Evolutionary conservation across 2,329 filamentous ascomycete genomes (phyloP), one percentile per base, ranked within the genome.

Genomic region (Ophidiomyces ophidiicola): DNA sequence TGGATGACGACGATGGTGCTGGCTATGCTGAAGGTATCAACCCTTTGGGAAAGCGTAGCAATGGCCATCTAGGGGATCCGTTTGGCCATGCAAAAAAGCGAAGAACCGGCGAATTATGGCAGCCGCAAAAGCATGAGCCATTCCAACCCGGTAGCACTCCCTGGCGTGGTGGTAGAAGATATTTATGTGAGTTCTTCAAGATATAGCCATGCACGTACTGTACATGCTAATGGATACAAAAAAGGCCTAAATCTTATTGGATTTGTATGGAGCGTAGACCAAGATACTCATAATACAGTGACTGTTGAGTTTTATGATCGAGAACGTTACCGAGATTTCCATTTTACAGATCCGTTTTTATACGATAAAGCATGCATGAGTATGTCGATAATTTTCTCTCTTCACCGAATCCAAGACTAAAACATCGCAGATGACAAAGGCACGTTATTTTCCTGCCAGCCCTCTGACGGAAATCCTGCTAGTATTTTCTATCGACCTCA

Each of bases 231-330:
- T 43, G 17, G 25, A 6, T n/a, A 6, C 15, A 18, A 7, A 15
- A 8, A 28, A 67, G 65, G 62, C 54, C 72, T 96, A 28, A 96
- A 96, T 55, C 66, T 98, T 43, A 83, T 87, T 38, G 90, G 92
- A 1, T 90, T 92, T 53, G 83, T 94, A 6, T 98, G 90, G 85
- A 96, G 88, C 0, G 84, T 98, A 12, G 83, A 94, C 50, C 90
- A 98, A 60, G 87, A 94, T 53, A 82, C 81, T 0, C 81, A 88
- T 51, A 77, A 96, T 56, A 98, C 90, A 1, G 80, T 98, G 7
- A 94, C 87, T 0, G 87, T 96, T 1, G 90, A 96, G 53, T 98
- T 98, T 58, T 94, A 96, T 57, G 92, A 98, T 58, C 81, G 86
- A 43, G 86, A 93, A 50, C 78, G 82, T 43, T 82, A 94, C 57